Evolutionary conservation across 176 grass and related monocot genomes (phyloP), one percentile per base, ranked within the genome.

Genomic region (Luzula sylvatica): DNA sequence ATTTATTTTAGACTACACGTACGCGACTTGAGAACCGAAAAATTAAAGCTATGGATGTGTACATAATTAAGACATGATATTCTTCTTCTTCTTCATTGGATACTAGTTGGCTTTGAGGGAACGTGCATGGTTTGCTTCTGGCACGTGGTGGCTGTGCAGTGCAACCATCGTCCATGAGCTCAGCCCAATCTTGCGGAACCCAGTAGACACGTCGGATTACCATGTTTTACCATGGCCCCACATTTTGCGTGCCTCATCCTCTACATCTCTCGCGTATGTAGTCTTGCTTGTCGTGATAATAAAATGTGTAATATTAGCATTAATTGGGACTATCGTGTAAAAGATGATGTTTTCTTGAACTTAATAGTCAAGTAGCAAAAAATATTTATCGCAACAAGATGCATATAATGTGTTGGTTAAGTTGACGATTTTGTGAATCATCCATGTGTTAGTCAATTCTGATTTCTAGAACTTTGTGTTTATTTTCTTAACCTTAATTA

Each of bases 71-170:
- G 47, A 51, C 3, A 9, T 51, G 6, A 11, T 21, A 24, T 23
- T 11, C n/a, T 21, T 11, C 16, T 46, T 46, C 43, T 15, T 46
- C 35, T 35, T 35, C 7, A 35, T 9, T 35, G 7, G 30, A 35
- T 35, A 35, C 30, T 4, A 46, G 9, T 17, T 13, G 11, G 43
- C 11, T 40, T 38, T 5, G 39, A 20, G 15, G 73, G 71, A 75
- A 61, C 83, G 83, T 77, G 83, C 63, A 47, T 13, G 45, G 40
- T 15, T 23, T 18, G 1, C 48, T 28, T 13, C 4, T 1, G 41
- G 61, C 78, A 82, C 78, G 74, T 82, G 84, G 56, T 43, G 42
- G 23, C 55, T 58, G 78, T 75, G 65, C 55, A 19, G 8, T 26
- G 42, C 58, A 56, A 41, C 43, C 13, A 46, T 51, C 3, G 1